Conservation (phyloP, 306 rosid species). For the Cucurbita moschata region DNA sequence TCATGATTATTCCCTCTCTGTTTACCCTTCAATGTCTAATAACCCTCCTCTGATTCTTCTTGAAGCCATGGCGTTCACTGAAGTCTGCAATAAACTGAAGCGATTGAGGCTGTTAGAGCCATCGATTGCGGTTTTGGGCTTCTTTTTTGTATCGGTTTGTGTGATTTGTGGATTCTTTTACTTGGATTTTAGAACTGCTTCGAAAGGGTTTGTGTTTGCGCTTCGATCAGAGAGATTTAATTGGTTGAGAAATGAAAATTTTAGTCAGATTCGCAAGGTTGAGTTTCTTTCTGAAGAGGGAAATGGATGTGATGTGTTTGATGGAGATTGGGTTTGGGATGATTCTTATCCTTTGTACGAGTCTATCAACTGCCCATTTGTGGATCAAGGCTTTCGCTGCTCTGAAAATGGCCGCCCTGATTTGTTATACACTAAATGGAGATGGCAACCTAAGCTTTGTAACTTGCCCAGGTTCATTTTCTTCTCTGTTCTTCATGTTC, state of each 20-base stretch:
- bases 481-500: not conserved
- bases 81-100: slow-evolving; percentile 36
- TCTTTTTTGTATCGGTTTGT: slow-evolving; percentile 29
- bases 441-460: slow-evolving; percentile 81
- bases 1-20: not conserved
- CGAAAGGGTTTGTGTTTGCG: slow-evolving; percentile 25
- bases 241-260: slow-evolving; percentile 36
- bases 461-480: slow-evolving; percentile 58
- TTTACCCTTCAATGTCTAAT: slow-evolving; percentile 29
- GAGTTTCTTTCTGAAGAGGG: slow-evolving; percentile 48
- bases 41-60: slow-evolving; percentile 16
- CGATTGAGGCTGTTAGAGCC: slow-evolving; percentile 48
- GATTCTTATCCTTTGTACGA: slow-evolving; percentile 59
- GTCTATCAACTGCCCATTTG: slow-evolving; percentile 48
- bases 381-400: slow-evolving; percentile 75
- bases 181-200: slow-evolving; percentile 33
- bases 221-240: slow-evolving; percentile 30
- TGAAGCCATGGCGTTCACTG: slow-evolving; percentile 35
- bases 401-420: slow-evolving; percentile 85
- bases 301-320: slow-evolving; percentile 50
- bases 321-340: slow-evolving; percentile 89
- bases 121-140: slow-evolving; percentile 50
- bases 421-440: slow-evolving; percentile 79
- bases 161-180: slow-evolving; percentile 41
- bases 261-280: slow-evolving; percentile 17